phyloP scores from a whole-genome alignment of 768 basidiomycete genomes.

The Hericium erinaceus region DNA sequence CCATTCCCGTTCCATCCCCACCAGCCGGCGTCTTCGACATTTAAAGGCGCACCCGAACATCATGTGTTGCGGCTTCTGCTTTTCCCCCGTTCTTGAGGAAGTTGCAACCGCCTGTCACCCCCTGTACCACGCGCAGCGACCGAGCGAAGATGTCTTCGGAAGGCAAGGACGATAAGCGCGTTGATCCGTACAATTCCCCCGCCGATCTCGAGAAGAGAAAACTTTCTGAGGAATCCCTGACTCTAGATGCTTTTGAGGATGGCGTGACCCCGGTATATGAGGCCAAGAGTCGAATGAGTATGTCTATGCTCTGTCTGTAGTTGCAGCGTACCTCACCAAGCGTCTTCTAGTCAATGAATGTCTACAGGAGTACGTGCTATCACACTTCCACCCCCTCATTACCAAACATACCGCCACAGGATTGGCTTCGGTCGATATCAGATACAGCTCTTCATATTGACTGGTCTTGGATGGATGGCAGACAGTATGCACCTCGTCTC shows the following conservation, averaged over 20 bases:
- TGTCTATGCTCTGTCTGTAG: background rate
- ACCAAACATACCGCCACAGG: conserved; percentile 16
- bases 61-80: too few relatives aligned
- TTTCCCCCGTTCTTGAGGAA: too few relatives aligned
- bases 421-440: conserved; percentile 45
- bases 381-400: background rate
- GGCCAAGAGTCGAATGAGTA: background rate
- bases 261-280: background rate
- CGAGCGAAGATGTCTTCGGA: too few relatives aligned
- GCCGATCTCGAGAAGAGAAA: background rate
- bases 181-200: background rate
- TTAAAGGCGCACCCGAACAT: too few relatives aligned
- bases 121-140: too few relatives aligned
- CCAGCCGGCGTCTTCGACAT: too few relatives aligned
- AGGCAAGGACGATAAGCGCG: background rate
- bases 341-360: background rate
- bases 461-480: conserved; percentile 40
- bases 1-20: too few relatives aligned
- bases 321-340: background rate
- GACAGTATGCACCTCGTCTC: conserved; percentile 30
- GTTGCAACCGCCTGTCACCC: too few relatives aligned
- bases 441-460: conserved; percentile 34
- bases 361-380: background rate
- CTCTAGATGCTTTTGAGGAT: background rate
- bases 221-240: background rate